Evolutionary conservation across 2,329 filamentous ascomycete species (phyloP), one percentile per base, ranked within the genome.

Genomic region (Talaromyces sp.): DNA sequence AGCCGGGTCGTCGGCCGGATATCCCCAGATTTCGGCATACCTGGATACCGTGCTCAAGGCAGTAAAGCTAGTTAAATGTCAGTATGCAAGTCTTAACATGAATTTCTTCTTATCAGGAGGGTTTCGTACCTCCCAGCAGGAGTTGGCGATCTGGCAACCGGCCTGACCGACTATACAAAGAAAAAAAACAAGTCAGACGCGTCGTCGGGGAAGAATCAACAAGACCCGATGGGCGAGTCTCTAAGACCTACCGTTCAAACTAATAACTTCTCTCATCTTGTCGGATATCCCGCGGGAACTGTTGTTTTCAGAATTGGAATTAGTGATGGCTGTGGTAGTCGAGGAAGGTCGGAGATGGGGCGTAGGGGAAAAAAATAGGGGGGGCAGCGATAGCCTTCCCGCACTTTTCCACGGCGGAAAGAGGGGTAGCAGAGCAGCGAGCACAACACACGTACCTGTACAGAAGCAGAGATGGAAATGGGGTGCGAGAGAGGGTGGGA

Each of bases 81-180:
- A 61, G 60, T 58, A 33, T 7, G 36, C 11, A 4, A 72, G 72
- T 65, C 67, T 52, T 28, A 36, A 19, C 17, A 39, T 9, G 19
- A 13, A 3, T 27, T 25, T 27, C 32, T 36, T 32, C 10, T 30
- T 44, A 13, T 53, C 25, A 44, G 30, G 25, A 22, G 32, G 19
- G 15, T 47, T 27, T 55, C 91, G 84, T 84, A 99, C 95, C 92
- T 99, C 95, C 95, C 95, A 99, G 88, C 95, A 98, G 73, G 95
- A 95, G 86, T 99, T 99, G 84, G 93, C 95, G 78, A 99, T 99
- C 81, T 99, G 95, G 88, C 95, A 98, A 90, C 95, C 95, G 79
- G 95, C 95, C 88, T 99, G 95, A 83, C 95, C 95, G 86, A 99
- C 95, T 99, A 80, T 75, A 53, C 39, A 10, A 75, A 57, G 67